A percentile compares a stretch with the other conserved stretches of the same genome.
These are phyloP conservation scores for Cichorium intybus DNA, from an alignment of 140 eudicot species.

Conservation along the genomic window DNA sequence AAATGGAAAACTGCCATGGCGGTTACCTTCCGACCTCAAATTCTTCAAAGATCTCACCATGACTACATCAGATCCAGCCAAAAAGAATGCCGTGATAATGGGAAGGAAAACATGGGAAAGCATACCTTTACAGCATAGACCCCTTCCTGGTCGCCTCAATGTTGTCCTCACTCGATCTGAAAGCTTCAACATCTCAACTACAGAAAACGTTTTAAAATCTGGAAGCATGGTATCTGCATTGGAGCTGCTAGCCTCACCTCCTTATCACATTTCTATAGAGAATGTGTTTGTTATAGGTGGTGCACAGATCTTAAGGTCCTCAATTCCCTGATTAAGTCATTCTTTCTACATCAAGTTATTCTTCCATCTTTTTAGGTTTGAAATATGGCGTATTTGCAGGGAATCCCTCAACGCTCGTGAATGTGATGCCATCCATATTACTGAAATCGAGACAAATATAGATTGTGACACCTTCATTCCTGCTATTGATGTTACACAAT, in stretches of 20 bases:
- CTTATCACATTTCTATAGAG: constrained; percentile 65
- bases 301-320: constrained; percentile 72
- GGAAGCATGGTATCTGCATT: constrained; percentile 79
- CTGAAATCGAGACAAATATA: constrained; percentile 61
- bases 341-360: constrained; percentile 5
- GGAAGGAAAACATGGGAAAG: constrained; percentile 96
- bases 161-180: constrained; percentile 83
- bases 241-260: constrained; percentile 62
- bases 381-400: constrained; percentile 42
- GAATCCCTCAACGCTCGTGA: constrained; percentile 72
- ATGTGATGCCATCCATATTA: constrained; percentile 88
- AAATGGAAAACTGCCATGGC: constrained; percentile 89
- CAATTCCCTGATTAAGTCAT: constrained; percentile 17
- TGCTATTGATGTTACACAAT: constrained; percentile 58
- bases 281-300: constrained; percentile 91
- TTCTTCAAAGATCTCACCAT: constrained; percentile 72
- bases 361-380: background rate
- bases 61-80: constrained; percentile 59
- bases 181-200: constrained; percentile 46
- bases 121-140: constrained; percentile 59
- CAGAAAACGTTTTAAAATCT: constrained; percentile 68
- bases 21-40: constrained; percentile 81
- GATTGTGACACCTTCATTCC: constrained; percentile 95
- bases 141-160: constrained; percentile 83
- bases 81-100: constrained; percentile 83